These are phyloP conservation scores for Ammopiptanthus mongolicus DNA, from an alignment of 306 rosid species.

Conservation along the genomic window DNA sequence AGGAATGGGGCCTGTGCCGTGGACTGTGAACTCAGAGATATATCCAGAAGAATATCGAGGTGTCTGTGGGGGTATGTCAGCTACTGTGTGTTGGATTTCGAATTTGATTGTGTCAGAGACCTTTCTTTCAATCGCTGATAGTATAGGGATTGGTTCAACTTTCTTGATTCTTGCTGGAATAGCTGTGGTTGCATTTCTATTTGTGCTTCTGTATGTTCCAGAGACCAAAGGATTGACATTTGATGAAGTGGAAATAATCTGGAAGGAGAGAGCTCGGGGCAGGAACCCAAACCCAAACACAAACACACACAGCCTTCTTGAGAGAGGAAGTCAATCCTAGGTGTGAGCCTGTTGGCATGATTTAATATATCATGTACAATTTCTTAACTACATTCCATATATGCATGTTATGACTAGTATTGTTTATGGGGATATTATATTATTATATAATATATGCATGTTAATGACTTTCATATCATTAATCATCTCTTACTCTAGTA, in stretches of 20 bases:
- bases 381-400: not conserved
- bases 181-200: constrained; percentile 59
- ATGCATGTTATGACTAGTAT: not conserved
- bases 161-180: constrained; percentile 67
- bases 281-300: constrained; percentile 41
- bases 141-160: constrained; percentile 56
- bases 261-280: constrained; percentile 92
- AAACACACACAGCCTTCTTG: constrained; percentile 58
- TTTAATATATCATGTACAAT: not conserved
- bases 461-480: no score
- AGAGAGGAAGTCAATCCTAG: constrained; percentile 35
- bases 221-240: constrained; percentile 91
- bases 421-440: not conserved
- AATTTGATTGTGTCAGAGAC: constrained; percentile 78
- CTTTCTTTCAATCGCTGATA: constrained; percentile 68
- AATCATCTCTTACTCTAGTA: no score
- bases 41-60: constrained; percentile 91
- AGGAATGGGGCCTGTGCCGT: constrained; percentile 97
- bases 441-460: not conserved
- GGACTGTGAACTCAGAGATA: constrained; percentile 91
- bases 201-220: constrained; percentile 60
- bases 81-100: constrained; percentile 85
- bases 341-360: not conserved
- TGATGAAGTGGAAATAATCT: constrained; percentile 84
- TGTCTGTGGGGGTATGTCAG: constrained; percentile 86